Evolutionary conservation across 441 rosid genomes (phyloP), one percentile per base, ranked within the genome.

Genomic region (Adansonia madagascariensis): DNA sequence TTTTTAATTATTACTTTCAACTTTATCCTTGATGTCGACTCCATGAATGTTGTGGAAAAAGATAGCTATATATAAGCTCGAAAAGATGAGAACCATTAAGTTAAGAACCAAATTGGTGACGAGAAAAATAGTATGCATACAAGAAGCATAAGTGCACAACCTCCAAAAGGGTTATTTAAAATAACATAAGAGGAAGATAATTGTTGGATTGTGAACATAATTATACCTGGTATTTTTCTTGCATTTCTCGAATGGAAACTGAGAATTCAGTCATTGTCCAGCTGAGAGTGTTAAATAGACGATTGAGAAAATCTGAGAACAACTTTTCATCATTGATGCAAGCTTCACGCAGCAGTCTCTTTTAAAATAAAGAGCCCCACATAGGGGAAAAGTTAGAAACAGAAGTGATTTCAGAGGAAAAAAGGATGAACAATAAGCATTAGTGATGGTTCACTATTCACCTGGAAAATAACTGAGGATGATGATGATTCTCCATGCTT

Each of bases 241-340:
- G 98, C 97, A 95, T 92, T 81, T 91, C 97, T 67, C 95, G 88
- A 60, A 95, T 86, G 56, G 95, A 92, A 83, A 92, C 94, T 77
- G 98, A 95, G 81, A 95, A 94, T 82, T 92, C 98, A 2, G 97
- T 95, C 92, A 94, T 91, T 67, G 95, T 92, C 98, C 97, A 95
- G 89, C 98, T 95, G 70, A 95, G 88, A 6, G 94, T 95, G 88
- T 95, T 95, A 79, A 95, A 95, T 46, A 95, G 81, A 53, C 95
- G 97, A 85, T 95, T 95, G 56, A 95, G 89, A 83, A 94, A 95
- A 68, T 91, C 89, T 50, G 95, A 94, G 82, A 93, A 90, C 79
- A 95, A 78, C 68, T 86, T 92, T 73, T 83, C 88, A 65, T 94
- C 87, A 81, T 69, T 83, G 70, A 84, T 81, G 84, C 97, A 94